Conservation (phyloP, 805 yeast species). For the Zygotorulaspora danielsina region DNA sequence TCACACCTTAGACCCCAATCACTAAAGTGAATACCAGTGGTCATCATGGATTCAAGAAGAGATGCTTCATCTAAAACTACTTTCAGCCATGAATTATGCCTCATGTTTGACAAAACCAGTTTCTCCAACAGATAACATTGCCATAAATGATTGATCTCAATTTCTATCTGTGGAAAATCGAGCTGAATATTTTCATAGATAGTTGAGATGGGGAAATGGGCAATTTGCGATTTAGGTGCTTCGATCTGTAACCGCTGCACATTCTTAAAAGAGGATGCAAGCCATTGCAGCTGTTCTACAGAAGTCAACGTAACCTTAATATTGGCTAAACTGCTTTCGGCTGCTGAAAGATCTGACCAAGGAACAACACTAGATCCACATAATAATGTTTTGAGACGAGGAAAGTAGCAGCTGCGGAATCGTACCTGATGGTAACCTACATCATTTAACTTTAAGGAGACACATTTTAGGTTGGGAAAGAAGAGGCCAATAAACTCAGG, state of each 20-base stretch:
- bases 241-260: conserved; percentile 4
- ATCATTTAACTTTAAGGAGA: conserved; percentile 12
- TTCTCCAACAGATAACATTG: conserved; percentile 21
- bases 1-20: conserved; percentile 9
- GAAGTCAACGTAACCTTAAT: conserved; percentile 15
- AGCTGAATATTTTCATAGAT: conserved; percentile 3
- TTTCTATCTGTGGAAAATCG: neutral
- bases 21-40: conserved; percentile 2
- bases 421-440: conserved; percentile 11
- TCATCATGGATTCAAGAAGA: conserved; percentile 11
- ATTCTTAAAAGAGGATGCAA: conserved; percentile 17
- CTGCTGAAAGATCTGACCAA: conserved; percentile 19
- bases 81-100: conserved; percentile 3
- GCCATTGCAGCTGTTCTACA: conserved; percentile 22
- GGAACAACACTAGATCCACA: conserved; percentile 19
- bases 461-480: conserved; percentile 18
- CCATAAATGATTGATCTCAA: conserved; percentile 18
- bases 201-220: conserved; percentile 10
- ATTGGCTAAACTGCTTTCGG: conserved; percentile 7
- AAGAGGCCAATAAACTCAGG: conserved; percentile 17
- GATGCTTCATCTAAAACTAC: conserved; percentile 15
- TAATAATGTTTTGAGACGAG: conserved; percentile 11
- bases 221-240: conserved; percentile 4
- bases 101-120: conserved; percentile 15
- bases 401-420: conserved; percentile 22